Conservation (phyloP, 2,329 filamentous ascomycete species). For the Acephala macrosclerotiorum region DNA sequence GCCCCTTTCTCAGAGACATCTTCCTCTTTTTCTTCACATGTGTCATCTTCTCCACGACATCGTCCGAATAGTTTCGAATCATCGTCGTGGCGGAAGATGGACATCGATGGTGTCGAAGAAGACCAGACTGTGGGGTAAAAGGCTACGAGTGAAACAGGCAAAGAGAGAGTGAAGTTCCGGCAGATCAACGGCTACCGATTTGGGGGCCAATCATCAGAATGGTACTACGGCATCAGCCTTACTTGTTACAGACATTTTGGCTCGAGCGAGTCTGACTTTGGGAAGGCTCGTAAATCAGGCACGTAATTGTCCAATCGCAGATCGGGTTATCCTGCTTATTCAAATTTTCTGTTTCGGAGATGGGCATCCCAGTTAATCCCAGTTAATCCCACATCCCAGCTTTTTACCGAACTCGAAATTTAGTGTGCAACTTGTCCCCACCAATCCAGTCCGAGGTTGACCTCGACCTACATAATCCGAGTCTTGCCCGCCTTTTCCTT, state of each 20-base stretch:
- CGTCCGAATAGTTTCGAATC: background rate
- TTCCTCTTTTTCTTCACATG: background rate
- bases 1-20: background rate
- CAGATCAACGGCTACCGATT: background rate
- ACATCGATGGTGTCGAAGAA: background rate
- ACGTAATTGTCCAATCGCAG: conserved; percentile 3
- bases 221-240: background rate
- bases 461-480: conserved; percentile 16
- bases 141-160: conserved; percentile 4
- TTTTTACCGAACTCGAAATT: conserved; percentile 4
- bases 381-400: background rate
- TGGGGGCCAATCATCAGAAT: background rate
- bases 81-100: conserved; percentile 16
- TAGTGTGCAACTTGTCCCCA: conserved; percentile 9
- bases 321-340: conserved; percentile 12
- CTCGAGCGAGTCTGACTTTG: background rate
- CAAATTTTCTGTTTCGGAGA: background rate
- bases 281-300: background rate
- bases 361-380: background rate
- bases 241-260: background rate
- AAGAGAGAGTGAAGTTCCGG: conserved; percentile 11
- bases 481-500: background rate
- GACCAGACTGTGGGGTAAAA: conserved; percentile 13
- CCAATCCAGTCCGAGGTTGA: conserved; percentile 8
- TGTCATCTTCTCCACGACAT: background rate